phyloP scores from a whole-genome alignment of 805 yeast species.

The Metschnikowia vanudenii region DNA sequence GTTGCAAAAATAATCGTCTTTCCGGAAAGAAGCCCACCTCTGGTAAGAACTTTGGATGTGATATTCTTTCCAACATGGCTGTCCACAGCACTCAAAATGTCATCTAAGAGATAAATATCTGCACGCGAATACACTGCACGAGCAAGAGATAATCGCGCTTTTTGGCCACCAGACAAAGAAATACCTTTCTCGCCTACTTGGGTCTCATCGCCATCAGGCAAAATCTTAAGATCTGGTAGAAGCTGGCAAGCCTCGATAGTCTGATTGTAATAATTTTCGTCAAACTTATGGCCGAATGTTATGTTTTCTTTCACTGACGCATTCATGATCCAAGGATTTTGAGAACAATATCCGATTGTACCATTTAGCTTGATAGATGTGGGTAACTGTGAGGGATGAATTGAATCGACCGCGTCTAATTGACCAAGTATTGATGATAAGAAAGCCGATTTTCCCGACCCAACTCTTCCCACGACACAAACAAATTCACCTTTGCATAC shows the following conservation, averaged over 20 bases:
- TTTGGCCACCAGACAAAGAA: constrained; percentile 44
- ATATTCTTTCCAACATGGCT: constrained; percentile 41
- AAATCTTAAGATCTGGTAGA: constrained; percentile 30
- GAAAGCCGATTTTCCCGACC: constrained; percentile 18
- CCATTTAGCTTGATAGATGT: constrained; percentile 27
- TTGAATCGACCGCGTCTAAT: constrained; percentile 16
- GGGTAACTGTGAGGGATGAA: constrained; percentile 3
- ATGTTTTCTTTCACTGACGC: constrained; percentile 41
- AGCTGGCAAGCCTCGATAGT: constrained; percentile 41
- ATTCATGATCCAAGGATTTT: constrained; percentile 42
- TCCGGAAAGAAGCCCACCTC: constrained; percentile 29
- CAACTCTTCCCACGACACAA: constrained; percentile 20
- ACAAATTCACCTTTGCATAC: constrained; percentile 16
- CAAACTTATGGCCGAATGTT: constrained; percentile 34
- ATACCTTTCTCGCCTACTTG: constrained; percentile 46
- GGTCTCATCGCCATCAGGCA: constrained; percentile 43
- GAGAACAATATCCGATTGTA: constrained; percentile 40
- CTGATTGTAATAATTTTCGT: constrained; percentile 29
- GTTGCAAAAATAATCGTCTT: constrained; percentile 17
- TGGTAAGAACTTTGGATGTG: constrained; percentile 31
- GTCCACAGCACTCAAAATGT: constrained; percentile 44
- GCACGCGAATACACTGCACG: constrained; percentile 43
- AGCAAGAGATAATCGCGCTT: constrained; percentile 42
- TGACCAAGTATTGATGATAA: constrained; percentile 18
- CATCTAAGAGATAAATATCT: constrained; percentile 40